Conservation (phyloP, 331 rosid species). For the Ulmus americana region DNA sequence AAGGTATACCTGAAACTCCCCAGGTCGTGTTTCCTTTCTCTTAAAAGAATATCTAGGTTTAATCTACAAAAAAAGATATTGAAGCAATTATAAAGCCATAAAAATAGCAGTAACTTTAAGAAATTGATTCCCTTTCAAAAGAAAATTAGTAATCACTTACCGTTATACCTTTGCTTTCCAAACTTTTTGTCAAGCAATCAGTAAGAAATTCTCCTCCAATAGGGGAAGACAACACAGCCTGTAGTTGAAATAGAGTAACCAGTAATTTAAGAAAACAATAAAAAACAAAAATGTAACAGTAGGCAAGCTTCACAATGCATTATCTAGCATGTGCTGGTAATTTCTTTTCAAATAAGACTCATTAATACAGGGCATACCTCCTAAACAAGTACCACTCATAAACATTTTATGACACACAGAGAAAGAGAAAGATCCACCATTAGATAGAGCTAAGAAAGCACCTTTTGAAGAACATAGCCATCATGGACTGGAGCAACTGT, state of each 20-base stretch:
- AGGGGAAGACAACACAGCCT: conserved; percentile 93
- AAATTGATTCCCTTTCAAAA: conserved; percentile 9
- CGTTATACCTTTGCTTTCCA: conserved; percentile 89
- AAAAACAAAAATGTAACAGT: background rate
- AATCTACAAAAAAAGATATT: conserved; percentile 41
- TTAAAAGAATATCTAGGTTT: conserved; percentile 88
- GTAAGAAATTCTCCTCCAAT: conserved; percentile 97
- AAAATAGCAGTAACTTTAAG: conserved; percentile 15
- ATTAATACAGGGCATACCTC: background rate
- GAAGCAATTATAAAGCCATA: background rate
- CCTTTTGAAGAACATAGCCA: conserved; percentile 98
- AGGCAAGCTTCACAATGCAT: background rate
- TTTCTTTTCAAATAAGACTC: background rate
- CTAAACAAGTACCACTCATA: background rate
- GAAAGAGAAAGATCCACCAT: conserved; percentile 4
- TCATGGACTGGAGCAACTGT: conserved; percentile 97
- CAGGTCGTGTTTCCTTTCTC: conserved; percentile 90
- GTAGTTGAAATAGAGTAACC: conserved; percentile 14
- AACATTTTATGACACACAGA: background rate
- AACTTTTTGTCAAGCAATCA: conserved; percentile 88
- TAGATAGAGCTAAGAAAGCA: conserved; percentile 21
- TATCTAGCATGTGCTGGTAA: background rate
- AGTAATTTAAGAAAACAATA: conserved; percentile 5
- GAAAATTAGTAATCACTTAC: conserved; percentile 42
- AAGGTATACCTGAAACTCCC: conserved; percentile 83